phyloP scores from a whole-genome alignment of 2,329 filamentous ascomycete genomes.

The Diplodia scrobiculata region DNA sequence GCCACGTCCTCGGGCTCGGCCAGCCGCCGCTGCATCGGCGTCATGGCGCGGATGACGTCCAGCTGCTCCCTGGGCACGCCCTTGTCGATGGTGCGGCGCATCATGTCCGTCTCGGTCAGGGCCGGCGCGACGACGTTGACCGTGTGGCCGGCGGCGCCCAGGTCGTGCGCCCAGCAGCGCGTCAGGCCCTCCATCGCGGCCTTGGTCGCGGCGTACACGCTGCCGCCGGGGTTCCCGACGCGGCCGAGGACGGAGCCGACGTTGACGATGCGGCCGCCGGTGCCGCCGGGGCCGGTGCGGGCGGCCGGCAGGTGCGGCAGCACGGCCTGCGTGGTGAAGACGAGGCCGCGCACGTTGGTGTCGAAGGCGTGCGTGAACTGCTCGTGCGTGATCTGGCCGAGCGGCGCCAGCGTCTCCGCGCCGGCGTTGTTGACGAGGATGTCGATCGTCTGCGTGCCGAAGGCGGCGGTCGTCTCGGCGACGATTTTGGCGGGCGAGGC shows the following conservation, averaged over 20 bases:
- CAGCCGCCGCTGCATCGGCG: slow-evolving; percentile 56
- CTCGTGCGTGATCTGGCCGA: slow-evolving; percentile 77
- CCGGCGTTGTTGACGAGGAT: slow-evolving; percentile 96
- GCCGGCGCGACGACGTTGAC: slow-evolving; percentile 65
- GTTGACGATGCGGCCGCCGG: slow-evolving; percentile 85
- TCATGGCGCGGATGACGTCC: slow-evolving; percentile 51
- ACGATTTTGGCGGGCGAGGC: slow-evolving; percentile 73
- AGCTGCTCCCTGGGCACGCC: slow-evolving; percentile 55
- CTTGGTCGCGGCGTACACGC: slow-evolving; percentile 92
- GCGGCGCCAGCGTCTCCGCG: slow-evolving; percentile 82
- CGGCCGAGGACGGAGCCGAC: slow-evolving; percentile 86
- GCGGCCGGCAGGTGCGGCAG: slow-evolving; percentile 70
- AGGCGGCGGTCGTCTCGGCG: slow-evolving; percentile 41
- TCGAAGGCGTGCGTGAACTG: slow-evolving; percentile 86
- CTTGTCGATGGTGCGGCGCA: slow-evolving; percentile 40
- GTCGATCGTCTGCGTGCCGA: slow-evolving; percentile 73
- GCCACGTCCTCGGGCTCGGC: slow-evolving; percentile 59
- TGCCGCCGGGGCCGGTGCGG: slow-evolving; percentile 52
- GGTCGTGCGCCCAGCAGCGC: slow-evolving; percentile 60
- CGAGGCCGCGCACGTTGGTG: slow-evolving; percentile 91
- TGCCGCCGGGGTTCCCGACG: slow-evolving; percentile 79
- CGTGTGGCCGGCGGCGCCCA: slow-evolving; percentile 59
- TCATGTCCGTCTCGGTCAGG: slow-evolving; percentile 61
- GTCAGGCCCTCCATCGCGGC: slow-evolving; percentile 71
- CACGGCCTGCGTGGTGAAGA: slow-evolving; percentile 94